Evolutionary conservation across 2,329 filamentous ascomycete species (phyloP).

Genomic region (Pyrenophora tritici-repentis): DNA sequence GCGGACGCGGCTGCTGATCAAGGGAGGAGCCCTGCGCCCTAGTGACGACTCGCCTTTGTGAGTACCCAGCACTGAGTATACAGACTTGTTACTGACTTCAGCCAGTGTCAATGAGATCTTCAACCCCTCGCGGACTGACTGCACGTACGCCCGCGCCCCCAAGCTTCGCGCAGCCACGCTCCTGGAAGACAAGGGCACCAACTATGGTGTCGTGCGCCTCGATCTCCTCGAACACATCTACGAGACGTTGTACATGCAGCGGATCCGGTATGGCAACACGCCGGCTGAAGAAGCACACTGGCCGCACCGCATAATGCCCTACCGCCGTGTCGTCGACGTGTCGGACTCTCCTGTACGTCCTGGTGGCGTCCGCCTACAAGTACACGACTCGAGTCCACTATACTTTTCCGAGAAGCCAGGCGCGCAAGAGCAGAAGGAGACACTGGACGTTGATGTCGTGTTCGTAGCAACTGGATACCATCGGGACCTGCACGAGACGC

Average conservation of each 20-base stretch:
- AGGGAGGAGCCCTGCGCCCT: constrained; percentile 80
- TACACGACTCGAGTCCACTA: constrained; percentile 57
- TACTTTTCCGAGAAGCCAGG: constrained; percentile 41
- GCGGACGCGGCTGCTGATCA: constrained; percentile 77
- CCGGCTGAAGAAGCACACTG: constrained; percentile 68
- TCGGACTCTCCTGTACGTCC: constrained; percentile 52
- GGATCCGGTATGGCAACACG: constrained; percentile 65
- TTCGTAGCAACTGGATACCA: constrained; percentile 88
- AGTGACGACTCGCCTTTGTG: constrained; percentile 97
- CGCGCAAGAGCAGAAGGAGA: constrained; percentile 58
- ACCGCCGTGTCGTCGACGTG: constrained; percentile 69
- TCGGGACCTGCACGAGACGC: constrained; percentile 75
- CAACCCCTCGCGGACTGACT: constrained; percentile 82
- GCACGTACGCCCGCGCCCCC: constrained; percentile 70
- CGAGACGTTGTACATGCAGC: constrained; percentile 84
- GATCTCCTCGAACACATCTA: constrained; percentile 88
- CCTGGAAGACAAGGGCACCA: constrained; percentile 77
- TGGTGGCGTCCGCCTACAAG: constrained; percentile 48
- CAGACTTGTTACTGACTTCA: constrained; percentile 31
- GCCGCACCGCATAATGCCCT: constrained; percentile 79
- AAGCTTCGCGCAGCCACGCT: constrained; percentile 66
- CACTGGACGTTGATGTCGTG: constrained; percentile 76
- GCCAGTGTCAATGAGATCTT: constrained; percentile 91
- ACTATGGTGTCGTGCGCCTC: constrained; percentile 94
- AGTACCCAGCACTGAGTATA: constrained; percentile 45